Evolutionary conservation across 2,329 filamentous ascomycete species (phyloP).

Genomic region (Bertia moriformis): DNA sequence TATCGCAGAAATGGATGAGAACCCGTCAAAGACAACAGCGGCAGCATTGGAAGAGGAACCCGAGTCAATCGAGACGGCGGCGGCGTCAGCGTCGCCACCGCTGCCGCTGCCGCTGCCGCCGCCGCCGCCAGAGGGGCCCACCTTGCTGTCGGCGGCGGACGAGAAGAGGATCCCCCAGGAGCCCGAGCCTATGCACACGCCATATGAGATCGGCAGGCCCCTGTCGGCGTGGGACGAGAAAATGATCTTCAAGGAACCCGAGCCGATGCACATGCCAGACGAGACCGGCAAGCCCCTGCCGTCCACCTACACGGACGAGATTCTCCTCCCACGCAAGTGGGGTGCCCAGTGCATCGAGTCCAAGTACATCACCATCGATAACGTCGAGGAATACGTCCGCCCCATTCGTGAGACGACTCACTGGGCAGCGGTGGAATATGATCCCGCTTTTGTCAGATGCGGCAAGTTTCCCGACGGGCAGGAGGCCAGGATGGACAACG

Average conservation of each 20-base stretch:
- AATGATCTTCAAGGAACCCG: constrained; percentile 20
- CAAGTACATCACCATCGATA: constrained; percentile 24
- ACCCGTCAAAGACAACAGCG: too few relatives aligned
- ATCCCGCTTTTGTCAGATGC: constrained; percentile 24
- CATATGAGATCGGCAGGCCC: constrained; percentile 9
- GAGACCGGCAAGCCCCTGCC: constrained; percentile 30
- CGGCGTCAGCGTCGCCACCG: constrained; percentile 3
- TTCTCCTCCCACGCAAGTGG: constrained; percentile 28
- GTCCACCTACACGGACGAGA: constrained; percentile 23
- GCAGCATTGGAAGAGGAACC: too few relatives aligned
- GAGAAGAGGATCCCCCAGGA: background rate
- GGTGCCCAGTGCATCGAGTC: constrained; percentile 27
- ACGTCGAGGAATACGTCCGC: constrained; percentile 24
- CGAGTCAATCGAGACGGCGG: too few relatives aligned
- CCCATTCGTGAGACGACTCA: constrained; percentile 23
- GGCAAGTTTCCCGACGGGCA: constrained; percentile 7
- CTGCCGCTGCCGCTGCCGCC: constrained; percentile 1
- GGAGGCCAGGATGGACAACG: constrained; percentile 3
- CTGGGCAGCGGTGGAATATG: constrained; percentile 23
- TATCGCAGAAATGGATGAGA: too few relatives aligned
- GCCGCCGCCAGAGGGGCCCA: background rate
- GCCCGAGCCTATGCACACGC: constrained; percentile 6
- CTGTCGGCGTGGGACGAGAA: constrained; percentile 23
- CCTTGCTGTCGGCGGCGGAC: background rate
- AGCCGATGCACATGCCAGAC: constrained; percentile 21